Percentiles rank a stretch among this genome's conserved stretches.
Evolutionary conservation across 352 stramenopile species (phyloP).

Genomic region (Hyaloperonospora brassicae): DNA sequence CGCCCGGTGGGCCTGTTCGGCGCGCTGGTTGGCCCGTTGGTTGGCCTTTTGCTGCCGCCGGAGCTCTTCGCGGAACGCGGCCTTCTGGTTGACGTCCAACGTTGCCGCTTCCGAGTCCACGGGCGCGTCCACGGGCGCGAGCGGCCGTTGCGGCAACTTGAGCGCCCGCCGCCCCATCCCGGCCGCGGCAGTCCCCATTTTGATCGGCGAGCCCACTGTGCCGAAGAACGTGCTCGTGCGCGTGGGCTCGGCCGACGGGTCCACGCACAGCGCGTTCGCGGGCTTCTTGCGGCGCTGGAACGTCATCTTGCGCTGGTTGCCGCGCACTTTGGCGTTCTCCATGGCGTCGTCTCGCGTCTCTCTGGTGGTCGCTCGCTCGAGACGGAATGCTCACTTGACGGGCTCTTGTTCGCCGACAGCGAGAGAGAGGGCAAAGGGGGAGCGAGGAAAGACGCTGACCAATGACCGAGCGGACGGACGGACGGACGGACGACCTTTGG

Average conservation of each 20-base stretch:
- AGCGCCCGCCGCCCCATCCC: slow-evolving; percentile 9
- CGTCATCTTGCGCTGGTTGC: slow-evolving; percentile 40
- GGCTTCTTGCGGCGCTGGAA: slow-evolving; percentile 51
- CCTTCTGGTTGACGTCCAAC: slow-evolving; percentile 51
- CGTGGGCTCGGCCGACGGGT: slow-evolving; percentile 27
- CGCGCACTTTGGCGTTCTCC: slow-evolving; percentile 42
- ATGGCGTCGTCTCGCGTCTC: slow-evolving; percentile 28
- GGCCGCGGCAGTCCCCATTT: slow-evolving; percentile 33
- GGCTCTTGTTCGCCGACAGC: not conserved
- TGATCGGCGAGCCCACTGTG: slow-evolving; percentile 62
- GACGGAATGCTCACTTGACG: not conserved
- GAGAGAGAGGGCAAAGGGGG: not conserved
- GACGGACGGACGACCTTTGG: slow-evolving; percentile 10
- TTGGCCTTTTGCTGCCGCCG: slow-evolving; percentile 38
- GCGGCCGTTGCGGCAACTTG: slow-evolving; percentile 12
- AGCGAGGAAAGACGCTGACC: too few relatives aligned
- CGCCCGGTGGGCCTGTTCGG: too few relatives aligned
- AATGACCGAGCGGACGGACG: too few relatives aligned
- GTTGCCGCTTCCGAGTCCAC: slow-evolving; percentile 48
- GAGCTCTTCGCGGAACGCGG: slow-evolving; percentile 39
- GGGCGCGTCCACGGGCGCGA: slow-evolving; percentile 8
- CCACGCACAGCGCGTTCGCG: slow-evolving; percentile 19
- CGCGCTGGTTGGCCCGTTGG: slow-evolving; percentile 16
- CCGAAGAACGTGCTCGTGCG: slow-evolving; percentile 60
- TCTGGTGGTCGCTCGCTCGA: not conserved